phyloP scores from a whole-genome alignment of 345 rosid genomes.

The Eucalyptus sp. region DNA sequence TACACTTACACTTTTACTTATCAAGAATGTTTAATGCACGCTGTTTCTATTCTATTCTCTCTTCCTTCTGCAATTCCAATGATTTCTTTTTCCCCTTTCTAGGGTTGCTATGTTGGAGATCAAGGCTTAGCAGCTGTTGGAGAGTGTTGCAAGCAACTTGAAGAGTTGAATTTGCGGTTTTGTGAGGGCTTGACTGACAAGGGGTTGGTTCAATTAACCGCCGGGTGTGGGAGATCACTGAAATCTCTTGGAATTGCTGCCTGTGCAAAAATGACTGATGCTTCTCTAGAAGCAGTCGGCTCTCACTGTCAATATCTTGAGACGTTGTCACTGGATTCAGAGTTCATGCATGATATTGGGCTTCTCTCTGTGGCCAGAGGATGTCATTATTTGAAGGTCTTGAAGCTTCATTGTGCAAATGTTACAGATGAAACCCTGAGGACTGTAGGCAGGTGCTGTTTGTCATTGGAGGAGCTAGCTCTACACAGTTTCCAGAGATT shows the following conservation, averaged over 20 bases:
- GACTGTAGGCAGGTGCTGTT: conserved; percentile 50
- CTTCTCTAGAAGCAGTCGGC: conserved; percentile 67
- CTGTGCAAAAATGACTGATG: conserved; percentile 66
- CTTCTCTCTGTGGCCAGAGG: conserved; percentile 66
- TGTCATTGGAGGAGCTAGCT: conserved; percentile 65
- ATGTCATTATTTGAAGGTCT: conserved; percentile 45
- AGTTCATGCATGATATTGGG: conserved; percentile 58
- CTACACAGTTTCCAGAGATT: conserved; percentile 65
- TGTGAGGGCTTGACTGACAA: conserved; percentile 81
- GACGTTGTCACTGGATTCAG: conserved; percentile 69
- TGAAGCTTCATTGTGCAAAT: conserved; percentile 73
- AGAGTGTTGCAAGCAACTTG: conserved; percentile 54
- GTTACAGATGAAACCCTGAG: conserved; percentile 65
- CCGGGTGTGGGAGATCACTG: conserved; percentile 52
- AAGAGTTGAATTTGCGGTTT: conserved; percentile 70
- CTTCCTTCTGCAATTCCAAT: background rate
- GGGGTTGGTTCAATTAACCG: conserved; percentile 56
- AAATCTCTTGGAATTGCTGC: conserved; percentile 83
- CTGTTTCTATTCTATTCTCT: background rate
- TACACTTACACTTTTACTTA: background rate
- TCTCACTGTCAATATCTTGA: conserved; percentile 55
- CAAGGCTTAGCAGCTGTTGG: conserved; percentile 71
- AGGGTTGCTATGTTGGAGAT: conserved; percentile 95
- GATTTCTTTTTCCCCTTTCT: background rate
- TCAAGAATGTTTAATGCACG: background rate